Evolutionary conservation across 768 basidiomycete species (phyloP).

Genomic region (Pleurotus salmoneostramineus): DNA sequence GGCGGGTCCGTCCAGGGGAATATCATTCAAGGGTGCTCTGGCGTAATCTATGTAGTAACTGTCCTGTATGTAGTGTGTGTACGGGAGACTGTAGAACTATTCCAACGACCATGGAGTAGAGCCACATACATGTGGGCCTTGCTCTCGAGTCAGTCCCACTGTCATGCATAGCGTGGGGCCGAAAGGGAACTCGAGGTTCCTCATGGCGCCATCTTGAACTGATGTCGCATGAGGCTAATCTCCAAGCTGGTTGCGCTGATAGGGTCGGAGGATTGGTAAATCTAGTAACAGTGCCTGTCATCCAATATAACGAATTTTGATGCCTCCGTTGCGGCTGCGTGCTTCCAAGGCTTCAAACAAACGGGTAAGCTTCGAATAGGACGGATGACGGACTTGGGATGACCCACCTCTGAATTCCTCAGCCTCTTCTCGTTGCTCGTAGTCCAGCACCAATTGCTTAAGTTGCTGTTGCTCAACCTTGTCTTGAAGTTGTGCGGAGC

Average conservation of each 20-base stretch:
- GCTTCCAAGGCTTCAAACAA: slow-evolving; percentile 55
- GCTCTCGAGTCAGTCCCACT: not conserved
- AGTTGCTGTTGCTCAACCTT: slow-evolving; percentile 96
- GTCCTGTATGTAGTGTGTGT: not conserved
- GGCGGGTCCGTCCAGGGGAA: not conserved
- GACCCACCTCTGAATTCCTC: slow-evolving; percentile 71
- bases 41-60: not conserved
- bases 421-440: slow-evolving; percentile 85
- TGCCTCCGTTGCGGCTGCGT: slow-evolving; percentile 59
- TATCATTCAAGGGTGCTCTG: not conserved
- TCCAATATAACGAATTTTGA: slow-evolving; percentile 78
- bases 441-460: slow-evolving; percentile 91
- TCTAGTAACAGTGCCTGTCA: slow-evolving; percentile 22
- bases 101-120: too few relatives aligned
- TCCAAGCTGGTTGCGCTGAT: not conserved
- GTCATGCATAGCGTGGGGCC: not conserved
- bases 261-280: not conserved
- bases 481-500: slow-evolving; percentile 88
- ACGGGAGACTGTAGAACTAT: too few relatives aligned
- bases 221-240: not conserved
- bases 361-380: not conserved
- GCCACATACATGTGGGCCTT: not conserved
- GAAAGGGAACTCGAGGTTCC: not conserved
- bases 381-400: not conserved
- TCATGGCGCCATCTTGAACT: not conserved